Evolutionary conservation across 257 asterid genomes (phyloP), one percentile per base, ranked within the genome.

Genomic region (Cruciata laevipes): DNA sequence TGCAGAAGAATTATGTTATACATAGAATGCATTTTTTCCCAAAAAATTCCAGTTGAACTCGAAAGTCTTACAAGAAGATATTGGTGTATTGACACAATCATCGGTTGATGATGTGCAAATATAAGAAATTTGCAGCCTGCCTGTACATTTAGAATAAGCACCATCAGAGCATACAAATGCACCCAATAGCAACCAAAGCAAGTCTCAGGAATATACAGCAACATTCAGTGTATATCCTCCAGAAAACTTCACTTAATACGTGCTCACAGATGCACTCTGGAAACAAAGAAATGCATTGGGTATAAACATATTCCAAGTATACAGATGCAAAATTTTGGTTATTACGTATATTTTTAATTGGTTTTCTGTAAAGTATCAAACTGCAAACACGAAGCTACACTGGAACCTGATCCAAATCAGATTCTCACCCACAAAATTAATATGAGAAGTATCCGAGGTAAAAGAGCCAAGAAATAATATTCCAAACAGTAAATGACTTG

Each of bases 101-200:
- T 88, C 32, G 93, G 85, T 58, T 78, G 95, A 81, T 93, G 97
- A 79, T 93, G 91, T 0, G 98, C 97, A 82, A 93, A 93, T 80
- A 93, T 83, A 58, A 93, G 82, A 80, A 93, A 93, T 76, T 93
- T 90, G 85, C 98, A 93, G 73, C 90, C 89, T 59, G 91, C 98
- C 98, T 93, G 90, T 76, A 76, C 65, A 83, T 71, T 51, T 68
- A 51, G 38, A 63, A 69, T 58, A 72, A 68, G 68, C 25, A 53
- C 68, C 35, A 31, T 53, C 32, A 71, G 47, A 5, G 7, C 42
- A 51, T 21, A 52, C 55, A 47, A 14, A 47, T 47, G 55, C 55
- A 47, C 55, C 17, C 12, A 70, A 68, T 42, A 52, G 44, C 58
- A 51, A 65, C 13, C 51, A 2, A 60, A 56, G 25, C 40, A 23